A percentile compares a stretch with the other conserved stretches of the same genome.
These are phyloP conservation scores for Arctium minus DNA, from an alignment of 129 eudicot species.

Conservation along the genomic window DNA sequence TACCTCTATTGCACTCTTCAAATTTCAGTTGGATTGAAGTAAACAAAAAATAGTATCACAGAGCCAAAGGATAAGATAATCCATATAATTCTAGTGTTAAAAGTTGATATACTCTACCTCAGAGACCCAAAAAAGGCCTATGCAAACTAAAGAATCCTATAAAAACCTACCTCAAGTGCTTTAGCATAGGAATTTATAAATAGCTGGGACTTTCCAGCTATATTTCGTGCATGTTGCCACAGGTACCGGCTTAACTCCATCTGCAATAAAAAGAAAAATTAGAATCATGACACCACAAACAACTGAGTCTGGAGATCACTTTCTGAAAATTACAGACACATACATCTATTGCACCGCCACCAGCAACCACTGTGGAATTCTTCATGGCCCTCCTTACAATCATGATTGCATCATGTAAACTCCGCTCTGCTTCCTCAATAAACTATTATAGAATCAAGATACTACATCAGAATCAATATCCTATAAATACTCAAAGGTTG, in stretches of 20 bases:
- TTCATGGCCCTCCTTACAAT: slow-evolving; percentile 94
- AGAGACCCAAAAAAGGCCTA: not conserved
- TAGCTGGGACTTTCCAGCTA: slow-evolving; percentile 98
- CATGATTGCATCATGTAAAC: slow-evolving; percentile 99
- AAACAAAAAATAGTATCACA: not conserved
- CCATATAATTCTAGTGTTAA: not conserved
- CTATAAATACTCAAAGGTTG: not conserved
- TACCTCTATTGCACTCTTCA: not conserved
- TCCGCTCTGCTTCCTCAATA: slow-evolving; percentile 98
- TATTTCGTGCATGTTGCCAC: slow-evolving; percentile 97
- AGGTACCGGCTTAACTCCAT: slow-evolving; percentile 93
- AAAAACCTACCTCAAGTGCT: slow-evolving; percentile 83
- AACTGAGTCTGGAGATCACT: not conserved
- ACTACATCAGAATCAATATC: slow-evolving; percentile 10
- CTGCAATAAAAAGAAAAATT: slow-evolving; percentile 32
- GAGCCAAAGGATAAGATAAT: not conserved
- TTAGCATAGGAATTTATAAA: slow-evolving; percentile 94
- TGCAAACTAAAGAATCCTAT: not conserved
- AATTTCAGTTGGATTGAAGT: not conserved
- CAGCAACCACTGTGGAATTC: slow-evolving; percentile 97
- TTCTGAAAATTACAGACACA: not conserved
- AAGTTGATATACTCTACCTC: slow-evolving; percentile 10
- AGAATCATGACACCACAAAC: not conserved
- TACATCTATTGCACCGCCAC: slow-evolving; percentile 82
- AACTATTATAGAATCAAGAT: slow-evolving; percentile 43